phyloP scores from a whole-genome alignment of 257 asterid species.

The Primulina huaijiensis region DNA sequence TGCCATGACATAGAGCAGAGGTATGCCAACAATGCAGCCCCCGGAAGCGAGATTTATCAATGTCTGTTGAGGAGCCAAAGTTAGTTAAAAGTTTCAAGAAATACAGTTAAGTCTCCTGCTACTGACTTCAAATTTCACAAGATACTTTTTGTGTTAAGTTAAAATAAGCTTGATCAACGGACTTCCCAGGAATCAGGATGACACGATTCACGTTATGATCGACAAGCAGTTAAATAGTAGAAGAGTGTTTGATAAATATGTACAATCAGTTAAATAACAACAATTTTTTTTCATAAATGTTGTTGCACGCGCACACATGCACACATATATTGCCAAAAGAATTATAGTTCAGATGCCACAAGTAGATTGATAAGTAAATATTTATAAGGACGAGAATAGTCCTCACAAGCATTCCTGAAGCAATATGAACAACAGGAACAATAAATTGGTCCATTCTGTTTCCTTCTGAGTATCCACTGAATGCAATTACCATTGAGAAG shows the following conservation, averaged over 20 bases:
- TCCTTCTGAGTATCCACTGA: conserved; percentile 78
- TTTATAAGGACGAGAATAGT: conserved; percentile 17
- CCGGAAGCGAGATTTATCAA: conserved; percentile 70
- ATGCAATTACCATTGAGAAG: conserved; percentile 94
- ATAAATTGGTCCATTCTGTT: conserved; percentile 59
- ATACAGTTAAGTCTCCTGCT: neutral
- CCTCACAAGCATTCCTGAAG: conserved; percentile 82
- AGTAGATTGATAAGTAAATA: neutral
- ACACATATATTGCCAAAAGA: neutral
- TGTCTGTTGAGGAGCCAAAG: conserved; percentile 49
- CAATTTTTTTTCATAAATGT: too few relatives aligned
- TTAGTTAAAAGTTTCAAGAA: conserved; percentile 10
- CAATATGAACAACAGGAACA: conserved; percentile 75
- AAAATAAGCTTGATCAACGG: neutral
- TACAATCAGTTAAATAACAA: too few relatives aligned
- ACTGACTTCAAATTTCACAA: neutral
- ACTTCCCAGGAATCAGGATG: neutral
- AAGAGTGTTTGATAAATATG: neutral
- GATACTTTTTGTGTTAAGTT: neutral
- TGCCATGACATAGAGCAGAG: conserved; percentile 63
- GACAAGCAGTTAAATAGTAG: neutral
- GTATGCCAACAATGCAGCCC: conserved; percentile 82
- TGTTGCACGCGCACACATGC: neutral
- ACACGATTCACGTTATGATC: neutral
- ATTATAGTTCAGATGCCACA: neutral